Evolutionary conservation across 2,329 filamentous ascomycete genomes (phyloP).

Genomic region (Rhynchosporium agropyri): DNA sequence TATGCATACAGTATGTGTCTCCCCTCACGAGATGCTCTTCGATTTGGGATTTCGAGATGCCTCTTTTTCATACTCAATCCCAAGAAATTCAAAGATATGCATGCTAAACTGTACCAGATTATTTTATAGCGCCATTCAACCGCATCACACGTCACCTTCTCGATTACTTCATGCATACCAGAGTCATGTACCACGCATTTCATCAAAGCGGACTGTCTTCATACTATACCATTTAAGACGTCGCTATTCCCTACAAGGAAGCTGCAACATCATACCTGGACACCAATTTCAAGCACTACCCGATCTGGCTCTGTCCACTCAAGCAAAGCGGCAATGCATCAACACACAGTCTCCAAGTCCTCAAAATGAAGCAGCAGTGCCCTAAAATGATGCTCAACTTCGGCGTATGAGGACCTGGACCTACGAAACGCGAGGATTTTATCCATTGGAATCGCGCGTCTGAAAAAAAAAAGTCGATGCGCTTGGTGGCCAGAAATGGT

Average conservation of each 20-base stretch:
- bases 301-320: slow-evolving; percentile 60
- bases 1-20: slow-evolving; percentile 51
- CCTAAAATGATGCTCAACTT: slow-evolving; percentile 61
- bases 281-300: slow-evolving; percentile 39
- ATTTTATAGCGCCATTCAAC: slow-evolving; percentile 63
- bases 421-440: slow-evolving; percentile 56
- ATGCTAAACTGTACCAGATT: slow-evolving; percentile 40
- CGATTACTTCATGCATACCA: slow-evolving; percentile 61
- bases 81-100: no score
- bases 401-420: slow-evolving; percentile 80
- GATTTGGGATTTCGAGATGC: no score
- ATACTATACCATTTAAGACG: slow-evolving; percentile 64
- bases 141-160: slow-evolving; percentile 58
- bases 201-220: slow-evolving; percentile 58
- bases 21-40: no score
- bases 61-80: no score
- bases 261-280: slow-evolving; percentile 53
- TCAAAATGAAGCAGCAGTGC: slow-evolving; percentile 26
- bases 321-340: slow-evolving; percentile 39
- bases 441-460: slow-evolving; percentile 69
- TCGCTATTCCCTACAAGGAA: slow-evolving; percentile 56
- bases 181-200: slow-evolving; percentile 63
- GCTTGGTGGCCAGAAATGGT: slow-evolving; percentile 79
- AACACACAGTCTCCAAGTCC: slow-evolving; percentile 28
- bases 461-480: slow-evolving; percentile 66